Base-by-base conservation (phyloP, 2,329 filamentous ascomycete species). In the Parastagonospora avenae region DNA sequence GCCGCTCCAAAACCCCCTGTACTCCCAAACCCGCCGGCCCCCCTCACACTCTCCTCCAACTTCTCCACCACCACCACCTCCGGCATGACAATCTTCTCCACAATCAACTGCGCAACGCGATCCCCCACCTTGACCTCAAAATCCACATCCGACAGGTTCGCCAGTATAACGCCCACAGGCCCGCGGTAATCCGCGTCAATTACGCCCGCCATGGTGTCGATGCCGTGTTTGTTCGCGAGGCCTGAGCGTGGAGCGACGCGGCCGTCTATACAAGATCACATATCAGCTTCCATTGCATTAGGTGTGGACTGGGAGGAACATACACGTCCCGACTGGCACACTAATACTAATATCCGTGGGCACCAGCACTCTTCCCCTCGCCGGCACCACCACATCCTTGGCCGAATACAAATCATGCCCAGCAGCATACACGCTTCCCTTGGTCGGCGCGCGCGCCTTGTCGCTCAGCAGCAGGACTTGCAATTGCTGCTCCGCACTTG, bases 181-280 rank as follows among this genome's bases (percentile, higher is more conserved):
- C 94, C 94, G 31, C 94, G 85, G 80, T 99, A 99, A 76, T 99
- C 94, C 30, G 93, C 92, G 75, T 99, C 94, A 66, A 99, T 97
- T 59, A 99, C 94, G 47, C 94, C 94, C 0, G 94, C 94, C 56
- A 95, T 92, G 0, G 90, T 94, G 74, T 97, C 92, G 73, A 99
- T 97, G 77, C 92, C 94, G 79, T 97, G 86, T 80, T 99, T 99
- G 54, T 87, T 82, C 2, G 93, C 93, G 31, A 96, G 87, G 41
- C 92, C 92, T n/a, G 90, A 94, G 59, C 92, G 89, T 8, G 92
- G 92, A 2, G 92, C 92, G 48, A 96, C 86, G 50, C 92, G 88
- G 61, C 93, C 93, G 72, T 97, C 91, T 93, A 57, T 49, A 30
- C 14, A 32, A 14, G 7, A 15, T 30, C 19, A 3, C 14, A 4